phyloP scores from a whole-genome alignment of 106 monocot species.

The Phalaenopsis equestris region DNA sequence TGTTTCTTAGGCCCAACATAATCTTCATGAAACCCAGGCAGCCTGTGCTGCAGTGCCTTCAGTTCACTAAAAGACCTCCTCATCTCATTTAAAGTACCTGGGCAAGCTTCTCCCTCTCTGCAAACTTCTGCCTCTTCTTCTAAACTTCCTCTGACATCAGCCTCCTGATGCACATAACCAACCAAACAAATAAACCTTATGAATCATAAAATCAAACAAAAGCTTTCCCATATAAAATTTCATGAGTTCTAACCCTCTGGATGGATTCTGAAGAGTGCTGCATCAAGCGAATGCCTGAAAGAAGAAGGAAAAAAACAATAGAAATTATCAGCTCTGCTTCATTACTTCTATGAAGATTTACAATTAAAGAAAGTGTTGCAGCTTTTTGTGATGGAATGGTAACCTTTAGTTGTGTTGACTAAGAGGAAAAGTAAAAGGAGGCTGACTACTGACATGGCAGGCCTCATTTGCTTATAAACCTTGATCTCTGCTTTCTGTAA shows the following conservation, averaged over 20 bases:
- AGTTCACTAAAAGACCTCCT: slow-evolving; percentile 6
- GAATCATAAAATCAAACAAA: no score
- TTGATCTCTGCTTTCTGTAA: background rate
- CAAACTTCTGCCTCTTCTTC: background rate
- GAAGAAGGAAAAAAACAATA: background rate
- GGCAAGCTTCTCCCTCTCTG: slow-evolving; percentile 1
- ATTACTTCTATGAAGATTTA: background rate
- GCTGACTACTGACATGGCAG: background rate
- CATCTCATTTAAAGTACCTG: background rate
- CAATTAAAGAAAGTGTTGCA: background rate
- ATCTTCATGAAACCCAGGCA: slow-evolving; percentile 20
- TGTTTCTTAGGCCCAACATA: slow-evolving; percentile 18
- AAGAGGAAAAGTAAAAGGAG: background rate
- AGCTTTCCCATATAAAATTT: no score
- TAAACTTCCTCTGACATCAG: background rate
- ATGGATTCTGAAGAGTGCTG: background rate
- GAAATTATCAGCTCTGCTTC: background rate
- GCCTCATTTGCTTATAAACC: background rate
- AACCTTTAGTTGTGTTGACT: background rate
- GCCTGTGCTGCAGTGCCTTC: background rate
- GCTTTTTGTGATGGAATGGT: background rate
- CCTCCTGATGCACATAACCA: background rate
- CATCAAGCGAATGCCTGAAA: background rate
- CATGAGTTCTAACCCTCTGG: background rate
- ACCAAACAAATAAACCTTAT: no score